These are phyloP conservation scores for Cadophora sp. DNA, from an alignment of 2,329 filamentous ascomycete species.

Conservation along the genomic window DNA sequence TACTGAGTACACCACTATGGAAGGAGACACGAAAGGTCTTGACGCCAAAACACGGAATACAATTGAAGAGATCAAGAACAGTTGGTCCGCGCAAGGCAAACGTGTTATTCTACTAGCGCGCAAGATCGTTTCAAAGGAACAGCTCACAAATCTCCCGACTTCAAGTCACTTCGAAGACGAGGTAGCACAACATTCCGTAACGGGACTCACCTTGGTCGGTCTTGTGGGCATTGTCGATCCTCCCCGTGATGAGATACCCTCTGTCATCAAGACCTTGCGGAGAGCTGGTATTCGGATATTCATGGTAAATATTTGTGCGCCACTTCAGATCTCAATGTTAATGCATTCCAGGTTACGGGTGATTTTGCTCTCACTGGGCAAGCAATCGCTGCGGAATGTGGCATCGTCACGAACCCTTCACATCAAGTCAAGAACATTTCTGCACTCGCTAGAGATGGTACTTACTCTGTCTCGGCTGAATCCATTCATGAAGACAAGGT, in stretches of 20 bases:
- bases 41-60: slow-evolving; percentile 51
- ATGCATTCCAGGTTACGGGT: slow-evolving; percentile 64
- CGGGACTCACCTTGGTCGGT: slow-evolving; percentile 58
- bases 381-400: slow-evolving; percentile 75
- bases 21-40: slow-evolving; percentile 60
- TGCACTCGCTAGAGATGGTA: slow-evolving; percentile 44
- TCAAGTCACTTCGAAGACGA: slow-evolving; percentile 62
- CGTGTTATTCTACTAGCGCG: slow-evolving; percentile 71
- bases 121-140: slow-evolving; percentile 56
- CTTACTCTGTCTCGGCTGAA: slow-evolving; percentile 25
- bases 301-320: slow-evolving; percentile 60
- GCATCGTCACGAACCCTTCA: slow-evolving; percentile 66
- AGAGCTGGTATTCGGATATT: slow-evolving; percentile 76
- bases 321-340: not conserved
- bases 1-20: slow-evolving; percentile 59
- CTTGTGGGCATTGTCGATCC: slow-evolving; percentile 66
- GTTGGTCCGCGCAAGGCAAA: slow-evolving; percentile 72
- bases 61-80: slow-evolving; percentile 68
- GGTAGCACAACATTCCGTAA: slow-evolving; percentile 58
- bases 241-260: slow-evolving; percentile 63
- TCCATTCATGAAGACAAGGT: slow-evolving; percentile 24
- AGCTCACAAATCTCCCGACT: slow-evolving; percentile 49
- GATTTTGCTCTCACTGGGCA: slow-evolving; percentile 78
- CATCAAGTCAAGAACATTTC: slow-evolving; percentile 58
- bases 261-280: slow-evolving; percentile 66